phyloP scores from a whole-genome alignment of 805 yeast genomes.

The Blastobotrys attinorum region DNA sequence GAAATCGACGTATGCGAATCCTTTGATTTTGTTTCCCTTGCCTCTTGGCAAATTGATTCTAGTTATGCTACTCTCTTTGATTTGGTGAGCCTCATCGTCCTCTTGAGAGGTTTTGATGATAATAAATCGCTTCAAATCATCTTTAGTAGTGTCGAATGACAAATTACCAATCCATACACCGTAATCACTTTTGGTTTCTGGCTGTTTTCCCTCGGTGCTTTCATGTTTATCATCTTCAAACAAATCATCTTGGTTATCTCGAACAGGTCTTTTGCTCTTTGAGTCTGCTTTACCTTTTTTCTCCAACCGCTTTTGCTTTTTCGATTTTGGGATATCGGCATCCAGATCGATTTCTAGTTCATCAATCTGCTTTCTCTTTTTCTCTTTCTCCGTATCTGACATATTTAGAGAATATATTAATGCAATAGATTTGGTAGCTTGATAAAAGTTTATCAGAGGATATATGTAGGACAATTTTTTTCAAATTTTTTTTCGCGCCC shows the following conservation, averaged over 20 bases:
- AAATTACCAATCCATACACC: conserved; percentile 96
- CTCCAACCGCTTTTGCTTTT: conserved; percentile 78
- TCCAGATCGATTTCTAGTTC: conserved; percentile 35
- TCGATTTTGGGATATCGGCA: conserved; percentile 76
- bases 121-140: conserved; percentile 61
- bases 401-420: too few species aligned
- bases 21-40: conserved; percentile 43
- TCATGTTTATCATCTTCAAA: conserved; percentile 24
- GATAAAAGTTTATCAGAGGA: too few species aligned
- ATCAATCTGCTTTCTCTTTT: conserved; percentile 16
- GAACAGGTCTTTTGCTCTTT: conserved; percentile 9
- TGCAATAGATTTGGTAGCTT: too few species aligned
- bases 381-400: too few species aligned
- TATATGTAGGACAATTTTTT: too few species aligned
- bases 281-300: conserved; percentile 48
- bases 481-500: too few species aligned
- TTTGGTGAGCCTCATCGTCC: conserved; percentile 20
- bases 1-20: conserved; percentile 90
- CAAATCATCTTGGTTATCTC: conserved; percentile 29
- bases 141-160: conserved; percentile 73
- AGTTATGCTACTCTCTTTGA: conserved; percentile 53
- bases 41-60: conserved; percentile 74
- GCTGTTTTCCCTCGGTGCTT: conserved; percentile 26
- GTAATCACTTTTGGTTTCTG: conserved; percentile 31
- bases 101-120: conserved; percentile 37